A percentile compares a stretch with the other conserved stretches of the same genome.
These are phyloP conservation scores for Pyrenochaeta sp. DNA, from an alignment of 2,329 filamentous ascomycete genomes.

Conservation along the genomic window DNA sequence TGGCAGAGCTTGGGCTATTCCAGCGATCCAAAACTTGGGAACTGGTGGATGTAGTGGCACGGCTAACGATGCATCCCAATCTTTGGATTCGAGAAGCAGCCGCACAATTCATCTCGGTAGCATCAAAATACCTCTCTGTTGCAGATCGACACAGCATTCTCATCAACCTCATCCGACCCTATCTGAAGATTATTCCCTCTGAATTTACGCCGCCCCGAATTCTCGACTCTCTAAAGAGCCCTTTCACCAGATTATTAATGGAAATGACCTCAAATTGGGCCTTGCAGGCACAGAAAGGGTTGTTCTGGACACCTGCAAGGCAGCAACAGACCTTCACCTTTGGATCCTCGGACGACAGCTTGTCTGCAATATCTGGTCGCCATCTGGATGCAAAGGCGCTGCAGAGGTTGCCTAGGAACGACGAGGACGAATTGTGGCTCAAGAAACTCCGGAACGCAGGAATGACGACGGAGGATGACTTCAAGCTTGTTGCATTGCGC, in stretches of 20 bases:
- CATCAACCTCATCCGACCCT: slow-evolving; percentile 79
- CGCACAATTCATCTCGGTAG: slow-evolving; percentile 79
- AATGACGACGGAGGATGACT: slow-evolving; percentile 81
- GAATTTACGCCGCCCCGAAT: slow-evolving; percentile 76
- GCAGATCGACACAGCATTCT: slow-evolving; percentile 87
- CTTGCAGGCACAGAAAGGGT: slow-evolving; percentile 75
- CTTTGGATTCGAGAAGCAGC: slow-evolving; percentile 93
- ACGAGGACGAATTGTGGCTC: slow-evolving; percentile 96
- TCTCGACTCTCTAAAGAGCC: slow-evolving; percentile 82
- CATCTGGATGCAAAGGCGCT: slow-evolving; percentile 67
- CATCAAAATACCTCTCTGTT: slow-evolving; percentile 75
- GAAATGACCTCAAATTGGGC: slow-evolving; percentile 91
- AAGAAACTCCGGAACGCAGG: slow-evolving; percentile 83
- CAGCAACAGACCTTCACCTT: slow-evolving; percentile 75
- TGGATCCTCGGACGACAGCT: slow-evolving; percentile 62
- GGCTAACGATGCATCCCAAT: slow-evolving; percentile 93
- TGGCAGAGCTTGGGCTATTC: slow-evolving; percentile 86
- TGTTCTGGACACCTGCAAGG: slow-evolving; percentile 85
- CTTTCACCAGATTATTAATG: slow-evolving; percentile 79
- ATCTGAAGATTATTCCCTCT: slow-evolving; percentile 76
- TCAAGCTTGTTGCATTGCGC: slow-evolving; percentile 82
- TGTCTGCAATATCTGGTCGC: slow-evolving; percentile 63
- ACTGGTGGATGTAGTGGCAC: slow-evolving; percentile 79
- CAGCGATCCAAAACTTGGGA: slow-evolving; percentile 88
- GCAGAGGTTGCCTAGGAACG: slow-evolving; percentile 74